Conservation (phyloP, 2,329 filamentous ascomycete species). For the Lachnum nothofagi region DNA sequence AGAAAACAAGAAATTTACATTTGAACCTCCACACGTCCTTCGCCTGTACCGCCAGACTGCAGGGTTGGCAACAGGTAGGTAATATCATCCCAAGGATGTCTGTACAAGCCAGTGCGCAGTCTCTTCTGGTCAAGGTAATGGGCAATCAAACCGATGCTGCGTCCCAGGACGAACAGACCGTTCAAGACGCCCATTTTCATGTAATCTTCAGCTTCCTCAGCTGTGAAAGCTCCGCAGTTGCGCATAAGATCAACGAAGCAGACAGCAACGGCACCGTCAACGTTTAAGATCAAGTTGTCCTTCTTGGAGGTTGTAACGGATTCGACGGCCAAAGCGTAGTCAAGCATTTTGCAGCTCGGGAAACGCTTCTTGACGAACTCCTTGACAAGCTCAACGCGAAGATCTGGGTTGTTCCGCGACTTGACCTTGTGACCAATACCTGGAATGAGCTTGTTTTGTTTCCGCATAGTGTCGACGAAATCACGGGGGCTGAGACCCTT, state of each 20-base stretch:
- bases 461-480: slow-evolving; percentile 98
- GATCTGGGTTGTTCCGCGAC: slow-evolving; percentile 99
- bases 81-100: slow-evolving; percentile 98
- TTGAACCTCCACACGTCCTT: slow-evolving; percentile 86
- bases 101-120: slow-evolving; percentile 95
- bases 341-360: slow-evolving; percentile 94
- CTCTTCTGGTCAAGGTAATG: slow-evolving; percentile 99
- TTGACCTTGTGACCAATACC: slow-evolving; percentile 99
- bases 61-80: slow-evolving; percentile 87
- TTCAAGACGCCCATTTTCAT: slow-evolving; percentile 98
- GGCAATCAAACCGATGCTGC: slow-evolving; percentile 97
- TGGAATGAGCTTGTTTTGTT: slow-evolving; percentile 99
- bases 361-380: slow-evolving; percentile 98
- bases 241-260: slow-evolving; percentile 97
- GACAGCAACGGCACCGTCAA: slow-evolving; percentile 95
- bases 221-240: slow-evolving; percentile 94
- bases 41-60: slow-evolving; percentile 65
- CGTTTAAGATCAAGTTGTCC: slow-evolving; percentile 99
- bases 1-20: slow-evolving; percentile 40
- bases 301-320: slow-evolving; percentile 99
- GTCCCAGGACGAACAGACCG: slow-evolving; percentile 96
- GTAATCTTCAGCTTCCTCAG: slow-evolving; percentile 98
- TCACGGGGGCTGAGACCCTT: slow-evolving; percentile 97
- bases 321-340: slow-evolving; percentile 97
- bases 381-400: slow-evolving; percentile 98